Conservation (phyloP, 257 asterid species). For the Thymus quinquecostatus region DNA sequence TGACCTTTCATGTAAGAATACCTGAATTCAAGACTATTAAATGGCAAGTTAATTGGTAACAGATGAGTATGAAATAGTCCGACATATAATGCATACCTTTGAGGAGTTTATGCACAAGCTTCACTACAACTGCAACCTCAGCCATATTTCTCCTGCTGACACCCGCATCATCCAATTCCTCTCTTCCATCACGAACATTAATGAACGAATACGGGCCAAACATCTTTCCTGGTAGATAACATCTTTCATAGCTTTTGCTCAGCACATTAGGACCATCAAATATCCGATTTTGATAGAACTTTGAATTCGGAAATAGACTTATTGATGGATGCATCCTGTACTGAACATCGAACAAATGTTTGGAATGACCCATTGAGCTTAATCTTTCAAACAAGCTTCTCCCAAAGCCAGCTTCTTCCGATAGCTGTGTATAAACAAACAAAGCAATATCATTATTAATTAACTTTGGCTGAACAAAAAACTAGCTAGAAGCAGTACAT, state of each 20-base stretch:
- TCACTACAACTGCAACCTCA: constrained; percentile 59
- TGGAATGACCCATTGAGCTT: constrained; percentile 51
- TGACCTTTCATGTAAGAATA: not conserved
- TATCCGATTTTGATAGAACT: constrained; percentile 45
- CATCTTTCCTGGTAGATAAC: constrained; percentile 47
- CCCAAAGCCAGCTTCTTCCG: constrained; percentile 59
- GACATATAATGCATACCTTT: constrained; percentile 41
- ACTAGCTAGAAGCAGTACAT: not conserved
- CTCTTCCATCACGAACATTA: constrained; percentile 48
- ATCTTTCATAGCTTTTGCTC: constrained; percentile 29
- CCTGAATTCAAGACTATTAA: not conserved
- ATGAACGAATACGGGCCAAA: constrained; percentile 74
- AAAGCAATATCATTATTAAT: not conserved
- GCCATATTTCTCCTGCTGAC: constrained; percentile 59
- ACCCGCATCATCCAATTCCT: constrained; percentile 52
- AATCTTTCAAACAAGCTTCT: constrained; percentile 66
- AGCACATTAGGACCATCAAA: constrained; percentile 48
- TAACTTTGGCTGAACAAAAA: not conserved
- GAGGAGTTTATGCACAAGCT: constrained; percentile 50
- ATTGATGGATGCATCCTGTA: constrained; percentile 70
- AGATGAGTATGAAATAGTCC: too few species aligned
- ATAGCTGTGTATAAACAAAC: constrained; percentile 34
- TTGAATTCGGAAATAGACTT: constrained; percentile 52
- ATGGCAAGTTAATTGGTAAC: too few species aligned
- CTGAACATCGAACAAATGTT: constrained; percentile 53